Evolutionary conservation across 164 flowering plant genomes (phyloP), one percentile per base, ranked within the genome.

Genomic region (Tinospora cordifolia): DNA sequence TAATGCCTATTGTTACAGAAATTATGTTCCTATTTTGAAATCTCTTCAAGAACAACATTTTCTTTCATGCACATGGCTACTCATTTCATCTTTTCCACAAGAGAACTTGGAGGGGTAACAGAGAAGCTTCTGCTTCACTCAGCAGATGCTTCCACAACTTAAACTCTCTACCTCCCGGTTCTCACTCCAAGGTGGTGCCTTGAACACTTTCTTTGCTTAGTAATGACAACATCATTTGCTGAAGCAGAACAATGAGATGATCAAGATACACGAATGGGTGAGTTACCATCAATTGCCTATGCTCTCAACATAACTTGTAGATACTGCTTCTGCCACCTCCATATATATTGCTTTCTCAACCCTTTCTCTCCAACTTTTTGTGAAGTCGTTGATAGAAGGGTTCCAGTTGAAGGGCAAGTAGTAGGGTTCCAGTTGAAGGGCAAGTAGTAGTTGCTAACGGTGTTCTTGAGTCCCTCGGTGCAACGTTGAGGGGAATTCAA

Each of bases 371-470:
- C 97, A 92, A 0, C 51, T 88, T 40, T 75, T 87, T 8, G 88
- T 91, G 91, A 75, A 70, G 68, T 80, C 94, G 12, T 27, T 89
- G 74, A 85, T 83, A 15, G 81, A 66, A 38, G 90, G 85, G 0
- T 4, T 87, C 81, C 81, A 72, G 9, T 49, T 89, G 72, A 92
- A 87, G 90, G 86, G 80, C 30, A 85, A 84, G 72, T 14, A 79
- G 30, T n/a, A 38, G 90, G 85, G 0, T 4, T 87, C 81, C 81
- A 72, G 9, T 49, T 89, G 72, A 92, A 87, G 90, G 86, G 72
- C 97, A 92, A 81, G 99, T 97, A 3, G 97, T 92, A 75, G 10
- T 92, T 69, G 87, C 84, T 5, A 97, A 97, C 0, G 97, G 89
- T 0, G 86, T 94, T 59, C 70, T 94, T 66, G 99, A 94, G 81